These are phyloP conservation scores for Penicillium sp. DNA, from an alignment of 2,329 filamentous ascomycete genomes.

Conservation along the genomic window DNA sequence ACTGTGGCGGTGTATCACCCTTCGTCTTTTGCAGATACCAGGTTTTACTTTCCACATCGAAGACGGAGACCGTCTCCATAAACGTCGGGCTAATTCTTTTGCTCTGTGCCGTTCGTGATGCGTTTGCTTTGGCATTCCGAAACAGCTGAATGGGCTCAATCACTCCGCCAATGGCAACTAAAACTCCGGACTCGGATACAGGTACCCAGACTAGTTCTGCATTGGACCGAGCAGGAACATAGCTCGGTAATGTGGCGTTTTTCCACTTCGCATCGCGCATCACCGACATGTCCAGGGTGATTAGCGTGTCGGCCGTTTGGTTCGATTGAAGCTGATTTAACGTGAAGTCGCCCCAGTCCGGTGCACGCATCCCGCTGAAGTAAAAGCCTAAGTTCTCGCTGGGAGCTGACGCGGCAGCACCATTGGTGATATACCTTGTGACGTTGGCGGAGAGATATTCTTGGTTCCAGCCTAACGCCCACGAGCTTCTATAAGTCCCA, in stretches of 20 bases:
- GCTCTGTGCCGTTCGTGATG: constrained; percentile 4
- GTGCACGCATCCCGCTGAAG: constrained; percentile 62
- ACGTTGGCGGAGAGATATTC: constrained; percentile 46
- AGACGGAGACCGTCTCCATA: constrained; percentile 40
- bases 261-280: constrained; percentile 55
- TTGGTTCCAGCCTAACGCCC: constrained; percentile 41
- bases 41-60: constrained; percentile 35
- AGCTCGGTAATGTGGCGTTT: constrained; percentile 54
- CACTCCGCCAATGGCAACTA: constrained; percentile 42
- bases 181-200: constrained; percentile 35
- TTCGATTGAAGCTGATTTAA: constrained; percentile 34
- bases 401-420: constrained; percentile 62
- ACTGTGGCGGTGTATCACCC: constrained; percentile 35
- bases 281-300: constrained; percentile 59
- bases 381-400: constrained; percentile 72
- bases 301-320: constrained; percentile 54
- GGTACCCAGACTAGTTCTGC: constrained; percentile 64
- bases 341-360: constrained; percentile 52
- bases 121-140: constrained; percentile 2
- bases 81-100: constrained; percentile 29
- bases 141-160: constrained; percentile 25
- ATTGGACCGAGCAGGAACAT: constrained; percentile 57
- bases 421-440: constrained; percentile 63
- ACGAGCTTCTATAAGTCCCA: constrained; percentile 47
- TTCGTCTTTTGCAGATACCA: constrained; percentile 45